Evolutionary conservation across 164 flowering plant species (phyloP), one percentile per base, ranked within the genome.

Genomic region (Magnolia officinalis): DNA sequence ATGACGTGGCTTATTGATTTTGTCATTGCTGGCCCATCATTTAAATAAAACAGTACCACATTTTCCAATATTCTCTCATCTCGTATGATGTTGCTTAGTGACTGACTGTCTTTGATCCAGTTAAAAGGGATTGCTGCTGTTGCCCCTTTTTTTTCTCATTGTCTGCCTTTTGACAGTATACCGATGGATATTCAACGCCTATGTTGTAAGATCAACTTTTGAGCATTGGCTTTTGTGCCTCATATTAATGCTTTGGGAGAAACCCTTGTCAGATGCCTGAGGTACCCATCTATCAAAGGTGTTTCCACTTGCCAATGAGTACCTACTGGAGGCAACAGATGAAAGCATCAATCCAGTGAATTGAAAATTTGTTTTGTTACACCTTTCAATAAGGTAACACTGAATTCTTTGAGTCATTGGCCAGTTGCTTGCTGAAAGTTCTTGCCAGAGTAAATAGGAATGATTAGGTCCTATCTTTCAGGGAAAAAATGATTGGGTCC

Each of bases 101-200:
- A 10, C 68, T 8, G 21, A 10, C 68, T 65, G 10, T 65, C 2
- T 20, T 50, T 79, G 74, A 13, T 82, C 23, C 88, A 96, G 98
- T 72, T 88, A 90, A 26, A 26, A 26, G 97, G 96, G 29, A 88
- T 96, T 82, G 97, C 99, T 82, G 98, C 99, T n/a, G 88, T 96
- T 78, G 79, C 99, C 21, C 99, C 99, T 52, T 96, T 96, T n/a
- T 96, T 96, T 85, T 96, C 99, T 67, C 99, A 96, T 80, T 98
- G 99, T 16, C 80, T 96, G 77, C 87, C 97, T 72, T 96, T 96
- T 83, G 94, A 96, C 78, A 88, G 87, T 83, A 76, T 96, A 90
- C 91, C 98, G 1, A 69, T 70, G 84, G 91, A 96, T 23, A 86
- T 96, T 81, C 98, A 96, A 76, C 88, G 89, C 10, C 82, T 94